These are phyloP conservation scores for Rutstroemia sp. DNA, from an alignment of 2,329 filamentous ascomycete species.

Conservation along the genomic window DNA sequence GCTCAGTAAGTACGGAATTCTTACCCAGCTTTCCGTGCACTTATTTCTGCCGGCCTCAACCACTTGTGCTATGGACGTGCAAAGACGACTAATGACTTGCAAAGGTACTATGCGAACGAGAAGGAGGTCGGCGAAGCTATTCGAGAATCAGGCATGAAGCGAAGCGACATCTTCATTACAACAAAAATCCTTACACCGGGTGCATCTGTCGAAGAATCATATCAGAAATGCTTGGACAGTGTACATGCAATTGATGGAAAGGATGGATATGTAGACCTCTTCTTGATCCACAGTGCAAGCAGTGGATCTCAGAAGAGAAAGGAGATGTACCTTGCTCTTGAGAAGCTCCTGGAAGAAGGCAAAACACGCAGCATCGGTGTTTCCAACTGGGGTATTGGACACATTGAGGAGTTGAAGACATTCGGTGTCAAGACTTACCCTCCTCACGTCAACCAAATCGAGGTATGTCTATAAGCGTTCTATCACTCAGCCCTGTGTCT, in stretches of 20 bases:
- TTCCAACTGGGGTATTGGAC: conserved; percentile 7
- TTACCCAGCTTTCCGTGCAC: background rate
- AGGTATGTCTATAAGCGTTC: conserved; percentile 21
- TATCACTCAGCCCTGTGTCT: background rate
- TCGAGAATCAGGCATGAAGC: background rate
- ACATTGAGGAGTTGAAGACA: conserved; percentile 8
- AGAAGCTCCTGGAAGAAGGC: background rate
- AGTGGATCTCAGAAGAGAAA: background rate
- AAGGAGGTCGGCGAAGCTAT: conserved; percentile 3
- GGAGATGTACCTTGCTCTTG: conserved; percentile 6
- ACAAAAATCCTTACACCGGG: conserved; percentile 6
- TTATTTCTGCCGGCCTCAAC: too few relatives aligned
- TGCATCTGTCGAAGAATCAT: background rate
- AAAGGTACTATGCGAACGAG: conserved; percentile 10
- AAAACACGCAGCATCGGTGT: conserved; percentile 4
- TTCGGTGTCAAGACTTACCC: conserved; percentile 1
- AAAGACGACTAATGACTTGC: too few relatives aligned
- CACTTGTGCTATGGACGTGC: too few relatives aligned
- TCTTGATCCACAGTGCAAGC: conserved; percentile 6
- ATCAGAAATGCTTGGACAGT: conserved; percentile 7
- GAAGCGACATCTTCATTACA: conserved; percentile 7
- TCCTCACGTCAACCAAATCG: conserved; percentile 10
- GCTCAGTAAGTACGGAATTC: conserved; percentile 2
- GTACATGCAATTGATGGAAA: conserved; percentile 11
- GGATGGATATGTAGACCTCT: conserved; percentile 14